These are phyloP conservation scores for carrot (Daucus carota) DNA, from an alignment of 129 eudicot species.

Conservation along the genomic window DH1_v3.0 NC_030384.2:32015001-32015500, in stretches of 20 bases:
- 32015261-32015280: slow-evolving; percentile 33
- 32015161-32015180: no score
- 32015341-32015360: slow-evolving; percentile 37
- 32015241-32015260: slow-evolving; percentile 37
- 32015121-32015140: no score
- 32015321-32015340: slow-evolving; percentile 29
- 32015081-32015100: no score
- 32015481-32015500: slow-evolving; percentile 52
- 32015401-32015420: slow-evolving; percentile 34
- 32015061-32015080: no score
- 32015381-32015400: slow-evolving; percentile 24
- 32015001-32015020: no score
- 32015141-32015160: no score
- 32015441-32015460: slow-evolving; percentile 37
- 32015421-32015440: slow-evolving; percentile 33
- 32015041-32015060: no score
- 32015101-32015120: no score
- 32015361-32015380: slow-evolving; percentile 33
- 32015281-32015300: slow-evolving; percentile 52
- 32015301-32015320: slow-evolving; percentile 33
- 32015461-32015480: slow-evolving; percentile 43
- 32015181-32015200: no score
- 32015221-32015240: no score
- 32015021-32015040: no score
- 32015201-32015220: no score